These are phyloP conservation scores for Diophrys sp. DNA, from an alignment of 73 alveolate species.

Conservation along the genomic window DNA sequence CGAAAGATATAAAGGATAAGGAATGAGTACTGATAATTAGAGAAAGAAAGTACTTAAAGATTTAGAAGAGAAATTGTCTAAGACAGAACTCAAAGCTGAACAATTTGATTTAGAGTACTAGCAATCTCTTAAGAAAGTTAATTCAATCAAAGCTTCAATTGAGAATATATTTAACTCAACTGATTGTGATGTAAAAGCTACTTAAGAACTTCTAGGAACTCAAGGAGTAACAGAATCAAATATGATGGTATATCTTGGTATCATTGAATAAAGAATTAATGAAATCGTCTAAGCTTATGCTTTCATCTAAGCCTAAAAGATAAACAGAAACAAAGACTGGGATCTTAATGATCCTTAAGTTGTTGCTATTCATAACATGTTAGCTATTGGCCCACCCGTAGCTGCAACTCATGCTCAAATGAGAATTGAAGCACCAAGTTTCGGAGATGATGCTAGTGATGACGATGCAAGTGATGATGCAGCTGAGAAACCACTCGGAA, in stretches of 20 bases:
- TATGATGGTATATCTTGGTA: constrained; percentile 67
- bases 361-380: constrained; percentile 16
- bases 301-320: constrained; percentile 20
- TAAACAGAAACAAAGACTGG: background rate
- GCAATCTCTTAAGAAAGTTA: constrained; percentile 41
- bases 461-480: constrained; percentile 59
- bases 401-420: constrained; percentile 42
- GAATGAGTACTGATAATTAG: constrained; percentile 23
- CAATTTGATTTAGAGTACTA: constrained; percentile 49
- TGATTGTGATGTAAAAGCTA: constrained; percentile 49
- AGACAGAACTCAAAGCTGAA: constrained; percentile 57
- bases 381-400: constrained; percentile 44
- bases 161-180: constrained; percentile 42
- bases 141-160: constrained; percentile 50
- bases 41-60: constrained; percentile 45
- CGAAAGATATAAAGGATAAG: constrained; percentile 46
- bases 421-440: constrained; percentile 47
- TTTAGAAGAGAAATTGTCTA: constrained; percentile 55
- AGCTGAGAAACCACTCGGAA: constrained; percentile 56
- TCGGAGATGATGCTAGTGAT: constrained; percentile 48
- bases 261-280: constrained; percentile 74
- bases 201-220: constrained; percentile 48
- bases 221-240: constrained; percentile 66
- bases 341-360: constrained; percentile 17
- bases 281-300: constrained; percentile 75